phyloP scores from a whole-genome alignment of 768 basidiomycete species.

The Tylopilus cervinicoccineus region DNA sequence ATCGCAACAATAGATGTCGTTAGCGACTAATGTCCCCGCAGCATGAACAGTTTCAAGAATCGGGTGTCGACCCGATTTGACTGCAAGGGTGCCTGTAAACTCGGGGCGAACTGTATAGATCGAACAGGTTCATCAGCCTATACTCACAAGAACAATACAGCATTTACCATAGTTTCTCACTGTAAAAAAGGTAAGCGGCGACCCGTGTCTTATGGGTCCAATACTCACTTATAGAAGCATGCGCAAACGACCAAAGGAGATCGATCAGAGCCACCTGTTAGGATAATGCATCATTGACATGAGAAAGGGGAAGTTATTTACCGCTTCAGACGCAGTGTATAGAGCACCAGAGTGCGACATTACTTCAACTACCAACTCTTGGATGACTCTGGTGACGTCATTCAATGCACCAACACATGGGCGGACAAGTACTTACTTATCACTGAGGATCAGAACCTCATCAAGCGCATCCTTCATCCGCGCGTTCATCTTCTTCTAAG shows the following conservation, averaged over 20 bases:
- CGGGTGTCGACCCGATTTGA: constrained; percentile 88
- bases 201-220: neutral
- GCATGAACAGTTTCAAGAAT: constrained; percentile 73
- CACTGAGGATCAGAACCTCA: constrained; percentile 82
- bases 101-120: constrained; percentile 75
- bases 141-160: neutral
- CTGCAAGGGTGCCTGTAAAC: constrained; percentile 84
- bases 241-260: constrained; percentile 86
- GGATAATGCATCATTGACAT: neutral
- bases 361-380: constrained; percentile 70
- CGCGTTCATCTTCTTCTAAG: constrained; percentile 81
- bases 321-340: constrained; percentile 90
- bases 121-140: neutral
- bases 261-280: constrained; percentile 80
- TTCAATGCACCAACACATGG: neutral
- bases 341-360: constrained; percentile 71
- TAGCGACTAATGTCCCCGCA: constrained; percentile 71
- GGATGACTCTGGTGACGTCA: constrained; percentile 57
- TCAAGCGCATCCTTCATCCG: constrained; percentile 90
- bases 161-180: constrained; percentile 48
- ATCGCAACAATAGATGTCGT: constrained; percentile 87
- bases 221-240: constrained; percentile 70
- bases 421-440: constrained; percentile 45
- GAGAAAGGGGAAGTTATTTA: constrained; percentile 23
- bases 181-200: constrained; percentile 12